Conservation (phyloP, 2,329 filamentous ascomycete species). For the Ceratocystis huliohia region DNA sequence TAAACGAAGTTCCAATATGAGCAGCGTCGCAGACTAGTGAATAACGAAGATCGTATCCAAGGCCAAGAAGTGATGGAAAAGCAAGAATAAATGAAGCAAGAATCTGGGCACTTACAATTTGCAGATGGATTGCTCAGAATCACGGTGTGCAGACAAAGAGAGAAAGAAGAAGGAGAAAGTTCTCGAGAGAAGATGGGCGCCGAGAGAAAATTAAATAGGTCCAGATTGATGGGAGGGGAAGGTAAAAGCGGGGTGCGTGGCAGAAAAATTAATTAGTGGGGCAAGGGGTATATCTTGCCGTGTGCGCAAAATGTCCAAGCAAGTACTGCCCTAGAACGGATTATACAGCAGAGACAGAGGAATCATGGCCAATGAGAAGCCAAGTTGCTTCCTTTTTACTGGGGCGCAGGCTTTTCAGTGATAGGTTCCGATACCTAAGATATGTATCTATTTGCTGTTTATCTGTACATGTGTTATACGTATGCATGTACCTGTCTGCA, state of each 20-base stretch:
- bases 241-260: constrained; percentile 20
- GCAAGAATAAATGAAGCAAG: not conserved
- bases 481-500: not conserved
- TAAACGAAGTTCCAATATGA: no score
- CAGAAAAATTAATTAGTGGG: constrained; percentile 21
- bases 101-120: constrained; percentile 18
- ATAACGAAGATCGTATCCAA: not conserved
- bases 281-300: constrained; percentile 17
- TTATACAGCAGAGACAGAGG: not conserved
- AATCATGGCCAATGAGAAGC: constrained; percentile 9
- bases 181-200: constrained; percentile 15
- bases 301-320: constrained; percentile 16
- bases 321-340: constrained; percentile 20
- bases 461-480: not conserved
- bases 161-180: constrained; percentile 21
- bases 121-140: constrained; percentile 22
- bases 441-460: not conserved
- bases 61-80: not conserved
- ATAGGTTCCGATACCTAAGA: not conserved
- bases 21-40: no score
- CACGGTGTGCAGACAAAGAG: constrained; percentile 22
- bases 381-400: not conserved
- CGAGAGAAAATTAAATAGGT: constrained; percentile 20
- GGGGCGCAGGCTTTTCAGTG: constrained; percentile 2
- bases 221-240: constrained; percentile 12